A percentile compares a stretch with the other conserved stretches of the same genome.
Evolutionary conservation across 164 flowering plant species (phyloP).

Genomic region (Umbellularia californica): DNA sequence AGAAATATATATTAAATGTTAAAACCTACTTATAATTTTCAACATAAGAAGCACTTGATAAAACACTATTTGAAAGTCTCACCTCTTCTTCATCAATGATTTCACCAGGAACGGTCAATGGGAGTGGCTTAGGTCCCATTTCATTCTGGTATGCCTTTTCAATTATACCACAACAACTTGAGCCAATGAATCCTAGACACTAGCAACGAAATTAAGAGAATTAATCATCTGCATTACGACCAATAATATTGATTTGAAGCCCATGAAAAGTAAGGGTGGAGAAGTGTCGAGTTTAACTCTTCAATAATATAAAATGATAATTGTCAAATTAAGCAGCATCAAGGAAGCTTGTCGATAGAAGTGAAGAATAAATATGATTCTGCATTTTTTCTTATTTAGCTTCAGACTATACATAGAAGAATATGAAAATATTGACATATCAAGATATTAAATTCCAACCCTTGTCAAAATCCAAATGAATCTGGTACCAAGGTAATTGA

Average conservation of each 20-base stretch:
- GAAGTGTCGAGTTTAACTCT: neutral
- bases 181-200: conserved; percentile 74
- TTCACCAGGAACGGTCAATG: conserved; percentile 63
- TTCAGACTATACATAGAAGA: neutral
- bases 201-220: neutral
- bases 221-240: neutral
- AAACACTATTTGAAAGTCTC: conserved; percentile 21
- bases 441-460: neutral
- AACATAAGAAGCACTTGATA: neutral
- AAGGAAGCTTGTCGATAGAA: neutral
- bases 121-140: conserved; percentile 87
- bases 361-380: neutral
- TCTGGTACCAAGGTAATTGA: neutral
- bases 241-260: neutral
- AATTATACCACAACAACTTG: conserved; percentile 90
- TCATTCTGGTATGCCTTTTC: conserved; percentile 71
- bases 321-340: neutral
- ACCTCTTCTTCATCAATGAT: conserved; percentile 75
- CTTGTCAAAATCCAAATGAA: neutral
- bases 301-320: too few relatives aligned
- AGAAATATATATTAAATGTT: too few relatives aligned
- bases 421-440: too few relatives aligned
- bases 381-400: neutral
- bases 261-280: neutral
- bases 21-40: neutral